These are phyloP conservation scores for Hypoxylon fragiforme DNA, from an alignment of 495 filamentous ascomycete genomes.

Conservation along the genomic window DNA sequence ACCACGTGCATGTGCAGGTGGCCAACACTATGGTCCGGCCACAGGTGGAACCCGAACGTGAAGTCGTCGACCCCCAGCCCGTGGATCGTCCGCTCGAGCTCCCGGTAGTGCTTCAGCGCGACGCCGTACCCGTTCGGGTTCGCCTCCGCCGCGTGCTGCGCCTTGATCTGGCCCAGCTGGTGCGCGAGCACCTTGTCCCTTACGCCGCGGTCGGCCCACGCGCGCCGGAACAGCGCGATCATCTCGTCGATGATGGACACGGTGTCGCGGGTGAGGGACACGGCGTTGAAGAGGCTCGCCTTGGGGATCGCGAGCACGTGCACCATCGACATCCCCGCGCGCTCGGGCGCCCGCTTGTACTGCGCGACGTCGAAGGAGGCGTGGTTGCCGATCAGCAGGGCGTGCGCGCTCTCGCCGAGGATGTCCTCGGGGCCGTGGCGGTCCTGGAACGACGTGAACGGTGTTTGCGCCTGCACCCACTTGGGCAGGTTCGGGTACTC, in stretches of 20 bases:
- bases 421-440: too few species aligned
- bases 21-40: slow-evolving; percentile 33
- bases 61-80: slow-evolving; percentile 31
- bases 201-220: neutral
- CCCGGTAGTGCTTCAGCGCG: slow-evolving; percentile 2
- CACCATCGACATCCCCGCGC: slow-evolving; percentile 37
- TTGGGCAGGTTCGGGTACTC: slow-evolving; percentile 3
- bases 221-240: slow-evolving; percentile 27
- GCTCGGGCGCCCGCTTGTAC: slow-evolving; percentile 24
- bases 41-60: slow-evolving; percentile 37
- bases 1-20: slow-evolving; percentile 44
- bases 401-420: slow-evolving; percentile 26
- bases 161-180: slow-evolving; percentile 4
- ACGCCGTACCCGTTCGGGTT: neutral
- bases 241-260: slow-evolving; percentile 34
- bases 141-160: neutral
- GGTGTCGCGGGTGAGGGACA: slow-evolving; percentile 24
- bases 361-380: slow-evolving; percentile 37
- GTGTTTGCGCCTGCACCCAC: slow-evolving; percentile 17
- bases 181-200: slow-evolving; percentile 1
- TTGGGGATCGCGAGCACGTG: slow-evolving; percentile 40
- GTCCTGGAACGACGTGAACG: slow-evolving; percentile 7
- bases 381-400: slow-evolving; percentile 36
- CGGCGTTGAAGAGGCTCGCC: slow-evolving; percentile 38
- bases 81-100: neutral